Conservation (phyloP, 768 basidiomycete species). For the Leucocoprinus leucothites region DNA sequence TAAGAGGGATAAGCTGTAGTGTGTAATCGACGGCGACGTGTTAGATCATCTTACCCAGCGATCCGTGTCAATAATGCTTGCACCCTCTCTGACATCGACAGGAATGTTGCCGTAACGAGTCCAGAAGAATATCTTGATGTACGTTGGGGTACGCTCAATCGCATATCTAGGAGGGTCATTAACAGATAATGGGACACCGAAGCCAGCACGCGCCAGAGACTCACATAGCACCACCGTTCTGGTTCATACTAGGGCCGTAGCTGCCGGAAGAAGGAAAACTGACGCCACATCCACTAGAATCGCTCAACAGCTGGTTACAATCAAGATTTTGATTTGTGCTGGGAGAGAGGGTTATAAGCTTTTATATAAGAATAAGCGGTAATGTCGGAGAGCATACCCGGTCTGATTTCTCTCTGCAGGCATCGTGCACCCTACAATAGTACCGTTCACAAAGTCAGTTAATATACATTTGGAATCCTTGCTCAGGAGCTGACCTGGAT, state of each 20-base stretch:
- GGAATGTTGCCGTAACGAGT: conserved; percentile 41
- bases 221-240: conserved; percentile 58
- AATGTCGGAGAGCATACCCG: conserved; percentile 29
- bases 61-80: conserved; percentile 30
- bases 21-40: background rate
- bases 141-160: conserved; percentile 44
- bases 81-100: conserved; percentile 32
- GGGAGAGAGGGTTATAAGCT: background rate
- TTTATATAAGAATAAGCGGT: background rate
- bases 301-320: conserved; percentile 42
- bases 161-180: conserved; percentile 42
- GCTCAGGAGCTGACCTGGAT: conserved; percentile 32
- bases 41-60: conserved; percentile 33
- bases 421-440: conserved; percentile 41
- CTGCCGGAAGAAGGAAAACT: conserved; percentile 29
- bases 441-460: background rate
- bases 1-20: background rate
- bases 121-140: conserved; percentile 68
- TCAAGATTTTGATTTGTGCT: conserved; percentile 23
- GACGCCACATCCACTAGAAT: conserved; percentile 54
- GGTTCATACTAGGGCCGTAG: conserved; percentile 55
- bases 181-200: background rate
- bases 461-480: background rate
- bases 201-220: conserved; percentile 8
- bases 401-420: conserved; percentile 32